A percentile compares a stretch with the other conserved stretches of the same genome.
These are phyloP conservation scores for Sextonia rubra DNA, from an alignment of 164 flowering plant genomes.

Conservation along the genomic window DNA sequence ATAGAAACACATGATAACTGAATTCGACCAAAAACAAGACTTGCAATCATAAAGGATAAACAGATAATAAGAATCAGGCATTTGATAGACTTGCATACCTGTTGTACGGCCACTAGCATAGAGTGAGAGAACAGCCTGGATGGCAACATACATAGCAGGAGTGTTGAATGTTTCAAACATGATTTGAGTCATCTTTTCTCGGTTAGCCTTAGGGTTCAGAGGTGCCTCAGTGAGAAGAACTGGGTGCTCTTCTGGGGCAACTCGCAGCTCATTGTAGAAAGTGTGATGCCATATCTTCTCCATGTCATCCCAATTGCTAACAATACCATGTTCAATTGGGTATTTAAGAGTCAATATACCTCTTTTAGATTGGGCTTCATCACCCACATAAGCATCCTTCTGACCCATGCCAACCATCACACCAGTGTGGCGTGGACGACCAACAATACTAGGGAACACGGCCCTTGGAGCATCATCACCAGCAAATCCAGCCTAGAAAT, in stretches of 20 bases:
- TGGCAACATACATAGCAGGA: slow-evolving; percentile 81
- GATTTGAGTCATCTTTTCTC: slow-evolving; percentile 77
- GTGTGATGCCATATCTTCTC: slow-evolving; percentile 86
- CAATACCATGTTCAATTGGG: slow-evolving; percentile 78
- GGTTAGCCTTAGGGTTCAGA: slow-evolving; percentile 71
- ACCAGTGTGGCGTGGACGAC: slow-evolving; percentile 81
- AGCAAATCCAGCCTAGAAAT: slow-evolving; percentile 66
- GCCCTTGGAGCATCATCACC: slow-evolving; percentile 88
- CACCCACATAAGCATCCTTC: slow-evolving; percentile 81
- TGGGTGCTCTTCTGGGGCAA: slow-evolving; percentile 78
- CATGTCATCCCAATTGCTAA: slow-evolving; percentile 84
- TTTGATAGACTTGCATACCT: slow-evolving; percentile 29
- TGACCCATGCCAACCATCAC: slow-evolving; percentile 92
- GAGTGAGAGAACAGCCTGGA: slow-evolving; percentile 73
- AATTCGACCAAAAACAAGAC: too few species aligned
- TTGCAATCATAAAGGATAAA: too few species aligned
- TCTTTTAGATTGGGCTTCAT: slow-evolving; percentile 76
- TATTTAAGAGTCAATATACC: slow-evolving; percentile 74
- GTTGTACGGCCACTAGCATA: slow-evolving; percentile 80
- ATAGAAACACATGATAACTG: too few species aligned
- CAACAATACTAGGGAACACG: slow-evolving; percentile 73
- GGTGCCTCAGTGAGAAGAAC: slow-evolving; percentile 77
- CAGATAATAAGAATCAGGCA: neutral
- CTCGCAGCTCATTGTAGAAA: slow-evolving; percentile 78
- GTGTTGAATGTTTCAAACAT: slow-evolving; percentile 78